A percentile compares a stretch with the other conserved stretches of the same genome.
phyloP scores from a whole-genome alignment of 179 eudicot species.

The Vitellaria paradoxa region DNA sequence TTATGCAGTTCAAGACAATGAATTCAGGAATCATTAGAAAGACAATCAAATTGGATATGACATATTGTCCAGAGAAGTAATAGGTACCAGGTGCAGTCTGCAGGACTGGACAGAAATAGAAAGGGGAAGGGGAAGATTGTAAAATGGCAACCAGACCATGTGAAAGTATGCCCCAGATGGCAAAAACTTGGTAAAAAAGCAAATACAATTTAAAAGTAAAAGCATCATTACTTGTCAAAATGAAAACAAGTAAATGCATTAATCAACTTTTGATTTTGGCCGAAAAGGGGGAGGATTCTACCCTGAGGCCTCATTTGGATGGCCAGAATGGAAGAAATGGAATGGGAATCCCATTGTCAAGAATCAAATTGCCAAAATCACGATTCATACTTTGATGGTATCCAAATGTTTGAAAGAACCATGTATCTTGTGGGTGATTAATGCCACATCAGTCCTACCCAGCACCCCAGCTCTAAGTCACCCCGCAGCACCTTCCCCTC shows the following conservation, averaged over 20 bases:
- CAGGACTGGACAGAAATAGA: slow-evolving; percentile 8
- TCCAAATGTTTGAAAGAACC: too few species aligned
- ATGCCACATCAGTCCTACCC: too few species aligned
- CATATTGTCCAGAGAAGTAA: background rate
- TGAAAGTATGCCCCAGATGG: background rate
- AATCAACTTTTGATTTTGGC: background rate
- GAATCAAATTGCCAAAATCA: too few species aligned
- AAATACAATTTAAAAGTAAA: background rate
- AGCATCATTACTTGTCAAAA: background rate
- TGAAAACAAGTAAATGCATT: background rate
- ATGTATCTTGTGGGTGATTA: too few species aligned
- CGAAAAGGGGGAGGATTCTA: background rate
- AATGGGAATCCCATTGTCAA: too few species aligned
- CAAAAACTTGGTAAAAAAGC: background rate
- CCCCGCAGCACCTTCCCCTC: too few species aligned
- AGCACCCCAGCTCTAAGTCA: too few species aligned
- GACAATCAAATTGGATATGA: background rate
- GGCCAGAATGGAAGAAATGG: too few species aligned
- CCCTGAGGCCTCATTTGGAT: too few species aligned
- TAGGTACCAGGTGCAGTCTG: background rate
- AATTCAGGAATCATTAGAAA: background rate
- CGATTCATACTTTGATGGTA: too few species aligned
- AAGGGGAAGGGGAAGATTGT: background rate
- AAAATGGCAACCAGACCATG: background rate
- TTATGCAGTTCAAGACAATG: background rate